These are phyloP conservation scores for Ophiostoma sp. DNA, from an alignment of 2,329 filamentous ascomycete genomes.

Conservation along the genomic window DNA sequence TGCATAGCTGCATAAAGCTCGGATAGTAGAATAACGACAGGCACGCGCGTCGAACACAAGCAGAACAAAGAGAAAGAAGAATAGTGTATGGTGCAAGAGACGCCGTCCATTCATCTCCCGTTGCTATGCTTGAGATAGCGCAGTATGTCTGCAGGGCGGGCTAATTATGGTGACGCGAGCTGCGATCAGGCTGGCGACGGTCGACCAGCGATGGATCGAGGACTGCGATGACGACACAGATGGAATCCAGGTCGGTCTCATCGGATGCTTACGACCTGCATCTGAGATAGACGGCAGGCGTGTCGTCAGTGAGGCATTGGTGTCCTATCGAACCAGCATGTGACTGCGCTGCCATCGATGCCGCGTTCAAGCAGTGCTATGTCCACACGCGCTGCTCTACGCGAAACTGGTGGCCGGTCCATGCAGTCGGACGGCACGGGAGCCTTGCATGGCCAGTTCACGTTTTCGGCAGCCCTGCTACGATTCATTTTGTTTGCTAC, in stretches of 20 bases:
- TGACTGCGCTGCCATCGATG: too few relatives aligned
- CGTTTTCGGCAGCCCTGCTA: too few relatives aligned
- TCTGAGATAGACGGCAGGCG: too few relatives aligned
- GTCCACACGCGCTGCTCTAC: neutral
- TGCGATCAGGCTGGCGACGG: too few relatives aligned
- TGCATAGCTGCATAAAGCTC: neutral
- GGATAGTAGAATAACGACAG: constrained; percentile 1
- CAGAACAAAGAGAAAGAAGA: neutral
- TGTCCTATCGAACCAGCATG: too few relatives aligned
- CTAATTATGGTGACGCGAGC: neutral
- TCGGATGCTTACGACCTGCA: too few relatives aligned
- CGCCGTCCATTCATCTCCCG: neutral
- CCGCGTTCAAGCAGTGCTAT: neutral
- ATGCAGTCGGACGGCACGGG: neutral
- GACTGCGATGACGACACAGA: too few relatives aligned
- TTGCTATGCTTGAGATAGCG: neutral
- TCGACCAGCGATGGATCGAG: too few relatives aligned
- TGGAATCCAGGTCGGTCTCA: too few relatives aligned
- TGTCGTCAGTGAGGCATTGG: too few relatives aligned
- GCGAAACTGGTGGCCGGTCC: neutral
- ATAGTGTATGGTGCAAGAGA: neutral
- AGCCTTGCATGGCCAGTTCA: neutral
- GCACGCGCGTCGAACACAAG: constrained; percentile 1
- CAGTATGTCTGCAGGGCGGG: too few relatives aligned
- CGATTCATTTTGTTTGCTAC: too few relatives aligned